Evolutionary conservation across 441 rosid species (phyloP).

Genomic region (Jatropha multifida): DNA sequence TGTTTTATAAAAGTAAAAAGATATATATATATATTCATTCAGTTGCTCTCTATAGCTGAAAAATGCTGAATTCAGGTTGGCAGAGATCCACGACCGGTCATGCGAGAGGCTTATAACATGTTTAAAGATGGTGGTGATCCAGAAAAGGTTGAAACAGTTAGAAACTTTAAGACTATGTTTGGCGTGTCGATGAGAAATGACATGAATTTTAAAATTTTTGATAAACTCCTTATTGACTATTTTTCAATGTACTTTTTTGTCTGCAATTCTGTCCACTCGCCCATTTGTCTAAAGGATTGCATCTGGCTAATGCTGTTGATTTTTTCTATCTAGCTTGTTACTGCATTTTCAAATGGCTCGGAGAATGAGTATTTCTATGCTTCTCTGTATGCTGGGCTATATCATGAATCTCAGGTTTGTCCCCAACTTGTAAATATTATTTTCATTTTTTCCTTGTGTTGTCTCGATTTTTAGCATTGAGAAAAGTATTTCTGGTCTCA

Average conservation of each 20-base stretch:
- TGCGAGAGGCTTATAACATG: slow-evolving; percentile 76
- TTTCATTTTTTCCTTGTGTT: not conserved
- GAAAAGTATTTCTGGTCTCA: not conserved
- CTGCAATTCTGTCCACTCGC: not conserved
- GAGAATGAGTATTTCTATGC: slow-evolving; percentile 67
- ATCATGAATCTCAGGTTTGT: slow-evolving; percentile 76
- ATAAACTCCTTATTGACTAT: not conserved
- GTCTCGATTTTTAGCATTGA: not conserved
- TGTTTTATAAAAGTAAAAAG: not conserved
- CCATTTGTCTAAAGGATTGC: not conserved
- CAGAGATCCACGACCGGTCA: slow-evolving; percentile 81
- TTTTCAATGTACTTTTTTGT: not conserved
- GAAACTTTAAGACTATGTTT: too few relatives aligned
- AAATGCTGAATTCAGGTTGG: slow-evolving; percentile 60
- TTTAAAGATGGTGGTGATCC: slow-evolving; percentile 89
- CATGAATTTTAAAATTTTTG: too few relatives aligned
- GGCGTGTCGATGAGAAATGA: too few relatives aligned
- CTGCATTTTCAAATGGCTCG: slow-evolving; percentile 53
- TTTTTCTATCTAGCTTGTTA: slow-evolving; percentile 48
- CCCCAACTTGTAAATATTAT: slow-evolving; percentile 16
- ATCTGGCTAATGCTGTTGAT: slow-evolving; percentile 6
- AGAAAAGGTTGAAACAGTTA: slow-evolving; percentile 50
- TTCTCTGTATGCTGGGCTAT: slow-evolving; percentile 75
- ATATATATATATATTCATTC: not conserved
- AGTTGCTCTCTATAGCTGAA: not conserved